A percentile compares a stretch with the other conserved stretches of the same genome.
Conservation (phyloP, 345 rosid genomes). For the Hibiscus syriacus region DNA sequence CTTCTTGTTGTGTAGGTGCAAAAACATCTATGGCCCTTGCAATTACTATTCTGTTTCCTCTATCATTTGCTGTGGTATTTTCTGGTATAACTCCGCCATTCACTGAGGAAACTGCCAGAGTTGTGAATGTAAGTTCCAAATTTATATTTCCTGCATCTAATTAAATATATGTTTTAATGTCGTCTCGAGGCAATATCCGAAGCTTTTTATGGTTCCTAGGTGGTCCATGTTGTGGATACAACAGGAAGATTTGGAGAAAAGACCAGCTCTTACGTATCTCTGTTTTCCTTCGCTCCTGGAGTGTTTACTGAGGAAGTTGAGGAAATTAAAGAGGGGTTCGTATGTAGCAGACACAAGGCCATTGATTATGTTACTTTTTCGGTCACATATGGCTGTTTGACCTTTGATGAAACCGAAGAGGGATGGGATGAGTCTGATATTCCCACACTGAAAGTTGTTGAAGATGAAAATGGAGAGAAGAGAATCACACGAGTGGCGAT, state of each 20-base stretch:
- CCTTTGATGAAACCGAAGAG: conserved; percentile 36
- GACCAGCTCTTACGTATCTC: conserved; percentile 48
- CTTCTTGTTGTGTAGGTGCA: conserved; percentile 42
- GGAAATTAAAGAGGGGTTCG: conserved; percentile 59
- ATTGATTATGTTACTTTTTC: conserved; percentile 73
- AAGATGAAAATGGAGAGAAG: conserved; percentile 30
- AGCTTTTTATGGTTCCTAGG: conserved; percentile 32
- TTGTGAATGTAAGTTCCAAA: conserved; percentile 64
- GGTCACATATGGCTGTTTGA: conserved; percentile 68
- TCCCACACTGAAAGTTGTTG: conserved; percentile 43
- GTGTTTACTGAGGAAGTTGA: conserved; percentile 63
- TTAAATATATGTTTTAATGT: conserved; percentile 3
- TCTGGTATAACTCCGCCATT: conserved; percentile 67
- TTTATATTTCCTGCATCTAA: conserved; percentile 1
- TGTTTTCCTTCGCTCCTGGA: conserved; percentile 85
- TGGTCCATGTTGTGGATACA: conserved; percentile 87
- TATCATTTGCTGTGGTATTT: conserved; percentile 48
- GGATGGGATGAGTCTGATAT: conserved; percentile 75
- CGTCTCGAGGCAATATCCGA: background rate
- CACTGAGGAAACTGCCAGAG: conserved; percentile 70
- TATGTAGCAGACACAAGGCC: conserved; percentile 58
- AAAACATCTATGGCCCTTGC: conserved; percentile 45
- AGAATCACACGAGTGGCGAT: conserved; percentile 44
- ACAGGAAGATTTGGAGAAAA: conserved; percentile 34
- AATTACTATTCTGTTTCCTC: conserved; percentile 34